Base-by-base conservation (phyloP, 192 early-diverging fungal species). In the Mortierella claussenii region DNA sequence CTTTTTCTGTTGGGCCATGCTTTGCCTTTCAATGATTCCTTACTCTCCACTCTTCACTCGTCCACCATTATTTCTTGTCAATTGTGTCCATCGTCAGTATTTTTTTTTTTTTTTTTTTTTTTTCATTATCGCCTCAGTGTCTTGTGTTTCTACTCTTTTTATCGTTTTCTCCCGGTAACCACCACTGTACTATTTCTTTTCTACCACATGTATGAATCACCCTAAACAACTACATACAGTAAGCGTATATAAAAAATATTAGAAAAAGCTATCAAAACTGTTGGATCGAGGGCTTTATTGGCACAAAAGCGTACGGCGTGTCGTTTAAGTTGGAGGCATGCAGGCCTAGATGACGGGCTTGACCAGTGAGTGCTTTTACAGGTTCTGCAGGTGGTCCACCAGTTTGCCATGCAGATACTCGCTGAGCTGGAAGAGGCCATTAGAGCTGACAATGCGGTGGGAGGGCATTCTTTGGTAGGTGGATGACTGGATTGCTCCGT, bases 401-500 rank as follows among this genome's bases (percentile, higher is more conserved):
- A 88, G 52, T 33, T 64, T 62, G 11, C 60, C 48, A 24, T 83
- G 78, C 18, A 89, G 62, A n/a, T 81, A 78, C 15, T 76, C 74
- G 64, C 81, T 85, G 23, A 89, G 46, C 33, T 81, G 56, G 26
- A 89, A 86, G 10, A 89, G 49, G 7, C 88, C 88, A 27, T 81
- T 64, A 46, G 62, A 62, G 17, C 83, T 84, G 21, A 85, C 81
- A 17, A 86, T 69, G 6, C 88, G 85, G 56, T 89, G 85, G 6
- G 85, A 61, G 3, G 86, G 86, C 85, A 87, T 89, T 10, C 81
- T 69, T 59, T 89, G 74, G 63, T 86, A 89, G 2, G 85, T 83
- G 0, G 51, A 55, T 0, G 73, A 59, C 13, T 84, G 52, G 32
- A 89, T 85, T 6, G 65, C 47, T 1, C 88, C 88, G 56, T 80